These are phyloP conservation scores for Helenozyma baotianmanensis DNA, from an alignment of 805 yeast species.

Conservation along the genomic window DNA sequence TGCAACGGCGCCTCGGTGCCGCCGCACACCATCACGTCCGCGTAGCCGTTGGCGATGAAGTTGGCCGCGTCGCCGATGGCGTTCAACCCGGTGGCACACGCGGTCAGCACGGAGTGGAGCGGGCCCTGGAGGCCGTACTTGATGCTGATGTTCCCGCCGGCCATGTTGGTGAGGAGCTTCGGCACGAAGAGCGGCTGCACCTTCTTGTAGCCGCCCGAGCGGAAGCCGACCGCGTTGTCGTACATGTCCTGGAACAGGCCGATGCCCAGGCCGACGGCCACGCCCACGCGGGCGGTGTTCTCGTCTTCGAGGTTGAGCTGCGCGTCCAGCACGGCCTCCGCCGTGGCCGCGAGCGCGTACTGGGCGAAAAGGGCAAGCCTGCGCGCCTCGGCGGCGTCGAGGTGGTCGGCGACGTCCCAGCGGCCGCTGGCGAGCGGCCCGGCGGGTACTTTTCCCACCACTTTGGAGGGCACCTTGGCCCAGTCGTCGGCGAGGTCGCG, in stretches of 20 bases:
- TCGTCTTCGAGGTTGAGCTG: constrained; percentile 39
- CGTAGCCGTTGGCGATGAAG: constrained; percentile 73
- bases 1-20: constrained; percentile 85
- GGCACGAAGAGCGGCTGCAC: constrained; percentile 89
- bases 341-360: constrained; percentile 70
- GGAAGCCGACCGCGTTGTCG: constrained; percentile 54
- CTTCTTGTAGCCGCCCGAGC: constrained; percentile 48
- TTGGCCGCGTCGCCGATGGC: constrained; percentile 90
- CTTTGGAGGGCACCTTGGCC: constrained; percentile 59
- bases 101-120: constrained; percentile 83
- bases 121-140: constrained; percentile 77
- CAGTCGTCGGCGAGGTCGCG: constrained; percentile 42
- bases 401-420: constrained; percentile 52
- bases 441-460: constrained; percentile 69
- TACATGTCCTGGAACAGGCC: constrained; percentile 77
- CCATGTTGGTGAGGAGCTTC: constrained; percentile 82
- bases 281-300: constrained; percentile 49
- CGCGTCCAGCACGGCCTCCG: constrained; percentile 74
- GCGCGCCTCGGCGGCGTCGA: constrained; percentile 46
- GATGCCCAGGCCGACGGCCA: constrained; percentile 89
- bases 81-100: constrained; percentile 96
- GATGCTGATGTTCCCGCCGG: constrained; percentile 86
- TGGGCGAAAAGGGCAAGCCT: constrained; percentile 71
- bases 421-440: constrained; percentile 41
- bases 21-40: constrained; percentile 90